These are phyloP conservation scores for Rubia peregrina DNA, from an alignment of 305 asterid genomes.

Conservation along the genomic window DNA sequence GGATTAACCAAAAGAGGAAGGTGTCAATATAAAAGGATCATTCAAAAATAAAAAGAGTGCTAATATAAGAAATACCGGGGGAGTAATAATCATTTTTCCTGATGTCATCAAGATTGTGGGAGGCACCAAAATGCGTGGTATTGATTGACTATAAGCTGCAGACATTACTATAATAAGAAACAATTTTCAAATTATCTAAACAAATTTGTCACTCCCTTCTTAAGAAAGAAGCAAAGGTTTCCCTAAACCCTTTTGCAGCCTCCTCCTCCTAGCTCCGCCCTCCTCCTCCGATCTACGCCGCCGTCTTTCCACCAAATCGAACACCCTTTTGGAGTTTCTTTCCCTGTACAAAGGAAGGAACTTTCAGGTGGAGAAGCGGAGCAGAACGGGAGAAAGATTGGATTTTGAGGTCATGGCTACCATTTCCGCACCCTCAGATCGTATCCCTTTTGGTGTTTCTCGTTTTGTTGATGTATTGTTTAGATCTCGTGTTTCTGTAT, in stretches of 20 bases:
- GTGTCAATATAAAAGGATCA: too few relatives aligned
- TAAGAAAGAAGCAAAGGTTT: background rate
- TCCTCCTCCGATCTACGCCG: conserved; percentile 2
- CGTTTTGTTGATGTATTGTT: background rate
- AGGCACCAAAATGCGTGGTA: background rate
- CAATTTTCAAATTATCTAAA: background rate
- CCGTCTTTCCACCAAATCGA: background rate
- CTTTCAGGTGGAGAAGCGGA: background rate
- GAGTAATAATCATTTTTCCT: too few relatives aligned
- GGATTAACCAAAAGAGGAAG: too few relatives aligned
- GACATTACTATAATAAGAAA: conserved; percentile 5
- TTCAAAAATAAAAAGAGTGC: too few relatives aligned
- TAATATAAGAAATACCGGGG: too few relatives aligned
- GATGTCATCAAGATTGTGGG: background rate
- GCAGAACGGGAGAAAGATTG: background rate
- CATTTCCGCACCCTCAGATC: conserved; percentile 28
- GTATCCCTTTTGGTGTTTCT: conserved; percentile 23
- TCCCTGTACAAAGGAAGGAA: background rate
- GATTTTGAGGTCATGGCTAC: conserved; percentile 27
- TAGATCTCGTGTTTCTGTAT: background rate
- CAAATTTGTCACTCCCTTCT: conserved; percentile 1
- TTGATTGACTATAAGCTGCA: background rate
- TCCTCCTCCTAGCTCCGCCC: conserved; percentile 2
- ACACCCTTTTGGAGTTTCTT: background rate
- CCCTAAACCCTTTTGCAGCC: conserved; percentile 7